Evolutionary conservation across 495 filamentous ascomycete genomes (phyloP).

Genomic region (Chaetomium cochliodes): DNA sequence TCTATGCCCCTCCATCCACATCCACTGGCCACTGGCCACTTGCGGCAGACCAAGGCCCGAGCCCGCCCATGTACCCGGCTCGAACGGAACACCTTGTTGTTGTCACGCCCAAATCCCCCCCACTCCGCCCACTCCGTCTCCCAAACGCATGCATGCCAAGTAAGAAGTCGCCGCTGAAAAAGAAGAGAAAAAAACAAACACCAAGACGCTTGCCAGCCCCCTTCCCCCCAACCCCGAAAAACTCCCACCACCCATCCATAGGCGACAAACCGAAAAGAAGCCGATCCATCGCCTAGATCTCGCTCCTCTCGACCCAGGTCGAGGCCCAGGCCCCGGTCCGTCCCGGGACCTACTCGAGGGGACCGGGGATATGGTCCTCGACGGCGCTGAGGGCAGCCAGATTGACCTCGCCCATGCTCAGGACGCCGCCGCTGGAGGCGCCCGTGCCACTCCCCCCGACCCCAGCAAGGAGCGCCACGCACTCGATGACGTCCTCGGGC

Average conservation of each 20-base stretch:
- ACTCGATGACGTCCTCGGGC: slow-evolving; percentile 79
- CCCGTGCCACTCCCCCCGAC: slow-evolving; percentile 48
- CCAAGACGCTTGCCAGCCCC: slow-evolving; percentile 8
- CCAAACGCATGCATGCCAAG: background rate
- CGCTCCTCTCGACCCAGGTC: slow-evolving; percentile 19
- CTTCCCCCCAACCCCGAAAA: slow-evolving; percentile 3
- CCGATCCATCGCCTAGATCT: background rate
- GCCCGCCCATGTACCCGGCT: background rate
- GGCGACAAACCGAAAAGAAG: background rate
- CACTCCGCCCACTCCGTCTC: no score
- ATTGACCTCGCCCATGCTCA: slow-evolving; percentile 48
- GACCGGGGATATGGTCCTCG: slow-evolving; percentile 42
- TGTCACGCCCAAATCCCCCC: background rate
- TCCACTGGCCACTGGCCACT: background rate
- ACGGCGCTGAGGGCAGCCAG: slow-evolving; percentile 46
- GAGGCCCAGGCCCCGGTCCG: background rate
- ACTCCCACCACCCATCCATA: background rate
- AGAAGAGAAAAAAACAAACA: no score
- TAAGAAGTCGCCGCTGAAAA: background rate
- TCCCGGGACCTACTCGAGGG: background rate
- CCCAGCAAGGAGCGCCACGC: slow-evolving; percentile 66
- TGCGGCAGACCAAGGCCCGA: background rate
- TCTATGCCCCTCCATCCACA: background rate
- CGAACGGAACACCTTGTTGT: background rate
- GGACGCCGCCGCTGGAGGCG: slow-evolving; percentile 24